Base-by-base conservation (phyloP, 345 rosid species). In the Eucalyptus albens region DNA sequence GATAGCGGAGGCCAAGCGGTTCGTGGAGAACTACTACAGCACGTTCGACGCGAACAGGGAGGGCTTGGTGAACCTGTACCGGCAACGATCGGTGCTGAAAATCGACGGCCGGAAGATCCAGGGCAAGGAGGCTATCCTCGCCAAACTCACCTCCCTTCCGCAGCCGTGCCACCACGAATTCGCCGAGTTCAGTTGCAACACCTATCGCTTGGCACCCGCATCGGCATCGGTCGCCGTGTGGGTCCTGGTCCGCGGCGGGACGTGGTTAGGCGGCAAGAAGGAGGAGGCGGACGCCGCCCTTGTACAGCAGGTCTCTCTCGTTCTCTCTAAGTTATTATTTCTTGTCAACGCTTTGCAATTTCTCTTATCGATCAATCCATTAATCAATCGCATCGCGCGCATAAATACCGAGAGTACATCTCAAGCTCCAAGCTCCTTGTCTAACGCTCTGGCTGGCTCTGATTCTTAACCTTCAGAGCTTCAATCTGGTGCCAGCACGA, bases 161-260 rank as follows among this genome's bases (percentile, higher is more conserved):
- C 56, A 53, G 24, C 62, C 26, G 62, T 56, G 62, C 62, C 62
- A 56, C 62, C 62, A 56, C 62, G 62, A 22, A 56, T 4, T 56
- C 29, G 0, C 29, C 62, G 62, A 56, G 27, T 0, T 56, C 62
- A 0, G 3, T 1, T 56, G 62, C 29, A 0, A 0, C 3, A 9
- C 62, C 62, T 10, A 56, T 22, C 27, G 62, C 27, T 53, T 53
- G 56, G 56, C 56, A 53, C 56, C 56, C 24, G 24, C 56, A 53
- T 24, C 62, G 12, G 24, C 56, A 53, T 24, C 62, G 12, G 62
- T 22, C 62, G 27, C 27, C 12, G 29, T 9, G 62, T 0, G 5
- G 3, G 29, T 56, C 62, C 1, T 1, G 62, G 62, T 22, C 62
- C 12, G 27, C 13, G 62, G 62, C 27, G 62, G 27, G 62, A 56